Conservation (phyloP, 345 rosid species). For the Eucalyptus polybractea region DNA sequence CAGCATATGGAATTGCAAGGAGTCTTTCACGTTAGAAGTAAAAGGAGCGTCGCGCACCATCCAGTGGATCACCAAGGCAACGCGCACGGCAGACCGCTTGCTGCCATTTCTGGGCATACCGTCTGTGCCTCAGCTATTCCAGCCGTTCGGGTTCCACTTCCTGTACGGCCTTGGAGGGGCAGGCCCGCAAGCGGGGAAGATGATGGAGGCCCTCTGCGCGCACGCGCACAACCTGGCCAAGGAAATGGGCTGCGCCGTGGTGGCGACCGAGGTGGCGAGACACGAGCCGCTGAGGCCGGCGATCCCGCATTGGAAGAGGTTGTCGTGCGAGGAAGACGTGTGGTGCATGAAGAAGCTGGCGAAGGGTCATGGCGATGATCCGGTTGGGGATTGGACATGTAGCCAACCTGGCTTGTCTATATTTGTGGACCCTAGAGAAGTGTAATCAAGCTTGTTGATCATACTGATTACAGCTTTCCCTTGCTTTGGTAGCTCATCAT, state of each 20-base stretch:
- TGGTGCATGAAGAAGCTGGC: slow-evolving; percentile 87
- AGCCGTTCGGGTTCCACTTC: slow-evolving; percentile 64
- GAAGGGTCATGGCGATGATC: slow-evolving; percentile 53
- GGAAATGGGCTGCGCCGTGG: slow-evolving; percentile 47
- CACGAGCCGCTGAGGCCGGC: slow-evolving; percentile 51
- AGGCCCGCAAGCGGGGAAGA: slow-evolving; percentile 50
- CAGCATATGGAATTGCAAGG: slow-evolving; percentile 74
- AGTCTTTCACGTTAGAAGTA: slow-evolving; percentile 58
- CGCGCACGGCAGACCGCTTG: slow-evolving; percentile 45
- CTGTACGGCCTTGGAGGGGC: slow-evolving; percentile 82
- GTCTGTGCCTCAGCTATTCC: slow-evolving; percentile 68
- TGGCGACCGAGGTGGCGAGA: slow-evolving; percentile 67
- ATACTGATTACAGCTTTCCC: neutral
- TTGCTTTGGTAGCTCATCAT: neutral
- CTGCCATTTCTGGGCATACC: slow-evolving; percentile 66
- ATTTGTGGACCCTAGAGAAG: slow-evolving; percentile 91
- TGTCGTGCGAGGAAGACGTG: slow-evolving; percentile 64
- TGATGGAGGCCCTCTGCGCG: slow-evolving; percentile 47
- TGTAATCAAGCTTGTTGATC: slow-evolving; percentile 2
- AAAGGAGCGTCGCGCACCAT: slow-evolving; percentile 51
- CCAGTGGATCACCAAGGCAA: slow-evolving; percentile 34
- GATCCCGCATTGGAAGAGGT: slow-evolving; percentile 69
- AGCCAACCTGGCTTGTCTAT: slow-evolving; percentile 59
- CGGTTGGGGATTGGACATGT: slow-evolving; percentile 69
- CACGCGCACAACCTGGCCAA: slow-evolving; percentile 76